Evolutionary conservation across 2,329 filamentous ascomycete genomes (phyloP), one percentile per base, ranked within the genome.

Genomic region (Remersonia thermophila): DNA sequence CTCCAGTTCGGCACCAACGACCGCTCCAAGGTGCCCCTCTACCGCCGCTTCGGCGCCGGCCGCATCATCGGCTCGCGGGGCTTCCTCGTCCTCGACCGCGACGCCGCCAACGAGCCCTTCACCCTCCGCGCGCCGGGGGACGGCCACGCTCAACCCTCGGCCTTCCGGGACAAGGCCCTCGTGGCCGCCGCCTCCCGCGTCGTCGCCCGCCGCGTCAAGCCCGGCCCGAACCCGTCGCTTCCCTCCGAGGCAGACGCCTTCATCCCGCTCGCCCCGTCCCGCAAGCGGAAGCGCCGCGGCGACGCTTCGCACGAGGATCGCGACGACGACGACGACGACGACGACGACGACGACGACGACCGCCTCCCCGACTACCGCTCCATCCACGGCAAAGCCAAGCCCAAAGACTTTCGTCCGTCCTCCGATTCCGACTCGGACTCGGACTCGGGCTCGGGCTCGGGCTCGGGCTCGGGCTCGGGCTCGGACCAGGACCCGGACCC

Each of bases 1-100:
- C 56, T 80, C 30, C 69, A 70, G 17, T 95, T 87, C 54, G 83
- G 83, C 2, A 70, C 73, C 18, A 67, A 82, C 27, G 77, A 94
- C 53, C 73, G 73, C 26, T 82, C 81, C 45, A 71, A 69, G 36
- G 60, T 93, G 9, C 85, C 86, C 0, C 50, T 59, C 2, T 95
- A 93, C 52, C 68, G 69, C 42, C 77, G 84, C 5, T 62, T 63
- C 42, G 83, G 85, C 11, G 63, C 65, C 37, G 85, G 85, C 2
- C 68, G 66, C 39, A 63, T 95, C 1, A 56, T 96, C 10, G 89
- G 87, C 0, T 62, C 79, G 0, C 55, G 63, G 2, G 60, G 61
- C 2, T 64, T 67, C 30, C 63, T 79, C 38, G 71, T 69, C 38
- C 81, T 94, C 39, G 76, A 89, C 49, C 70, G 72, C 27, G 70